Evolutionary conservation across 2,329 filamentous ascomycete genomes (phyloP).

Genomic region (Aspergillus ruber): DNA sequence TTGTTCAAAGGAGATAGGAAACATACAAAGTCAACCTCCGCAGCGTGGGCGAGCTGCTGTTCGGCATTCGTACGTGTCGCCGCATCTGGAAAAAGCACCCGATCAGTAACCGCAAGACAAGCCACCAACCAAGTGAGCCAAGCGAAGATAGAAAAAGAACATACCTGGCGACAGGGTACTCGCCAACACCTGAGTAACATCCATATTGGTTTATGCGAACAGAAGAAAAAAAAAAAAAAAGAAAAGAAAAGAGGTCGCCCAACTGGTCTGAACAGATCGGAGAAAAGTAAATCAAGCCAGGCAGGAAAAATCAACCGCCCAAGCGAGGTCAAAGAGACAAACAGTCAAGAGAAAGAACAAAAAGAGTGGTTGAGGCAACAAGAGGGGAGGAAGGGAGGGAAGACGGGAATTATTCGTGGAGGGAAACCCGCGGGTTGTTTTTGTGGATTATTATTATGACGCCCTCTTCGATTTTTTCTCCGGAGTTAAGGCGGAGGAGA

Average conservation of each 20-base stretch:
- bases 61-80: constrained; percentile 84
- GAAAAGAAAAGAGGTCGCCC: constrained; percentile 9
- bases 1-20: constrained; percentile 11
- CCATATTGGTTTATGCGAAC: constrained; percentile 57
- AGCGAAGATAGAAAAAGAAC: not conserved
- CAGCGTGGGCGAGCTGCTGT: constrained; percentile 86
- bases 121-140: constrained; percentile 24
- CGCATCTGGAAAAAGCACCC: constrained; percentile 59
- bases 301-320: constrained; percentile 8
- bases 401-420: constrained; percentile 14
- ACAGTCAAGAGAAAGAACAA: constrained; percentile 9
- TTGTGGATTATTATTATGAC: constrained; percentile 32
- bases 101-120: constrained; percentile 17
- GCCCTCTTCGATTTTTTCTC: constrained; percentile 5
- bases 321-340: constrained; percentile 6
- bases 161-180: constrained; percentile 92
- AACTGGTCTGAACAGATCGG: constrained; percentile 1
- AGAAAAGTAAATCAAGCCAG: constrained; percentile 12
- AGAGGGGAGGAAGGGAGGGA: not conserved
- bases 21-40: constrained; percentile 90
- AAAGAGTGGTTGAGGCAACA: constrained; percentile 19
- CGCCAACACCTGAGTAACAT: constrained; percentile 96
- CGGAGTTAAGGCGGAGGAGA: constrained; percentile 22
- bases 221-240: constrained; percentile 13
- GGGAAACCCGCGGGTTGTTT: constrained; percentile 29